A percentile compares a stretch with the other conserved stretches of the same genome.
Conservation (phyloP, 2,329 filamentous ascomycete genomes). For the Zymoseptoria crescenta region DNA sequence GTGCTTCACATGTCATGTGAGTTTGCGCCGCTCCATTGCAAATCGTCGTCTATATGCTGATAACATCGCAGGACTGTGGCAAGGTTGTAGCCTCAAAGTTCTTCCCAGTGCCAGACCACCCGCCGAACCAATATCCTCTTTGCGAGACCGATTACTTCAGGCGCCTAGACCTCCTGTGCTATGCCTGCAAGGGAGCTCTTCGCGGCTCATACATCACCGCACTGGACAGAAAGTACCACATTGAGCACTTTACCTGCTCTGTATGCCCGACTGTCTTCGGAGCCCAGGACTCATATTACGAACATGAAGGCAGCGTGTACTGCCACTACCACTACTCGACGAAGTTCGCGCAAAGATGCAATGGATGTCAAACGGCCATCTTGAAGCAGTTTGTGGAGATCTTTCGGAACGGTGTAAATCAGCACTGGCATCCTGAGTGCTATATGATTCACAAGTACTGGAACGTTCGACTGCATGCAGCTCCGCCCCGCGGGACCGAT, state of each 20-base stretch:
- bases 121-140: constrained; percentile 83
- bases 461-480: constrained; percentile 71
- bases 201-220: constrained; percentile 97
- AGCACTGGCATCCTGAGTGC: constrained; percentile 98
- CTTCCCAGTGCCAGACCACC: constrained; percentile 90
- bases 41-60: constrained; percentile 15
- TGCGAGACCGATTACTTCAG: constrained; percentile 98
- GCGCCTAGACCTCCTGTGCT: constrained; percentile 81
- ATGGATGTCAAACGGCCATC: constrained; percentile 93
- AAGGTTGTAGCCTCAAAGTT: constrained; percentile 98
- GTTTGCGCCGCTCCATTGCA: constrained; percentile 29
- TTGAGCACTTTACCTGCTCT: constrained; percentile 97
- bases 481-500: constrained; percentile 34
- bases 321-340: constrained; percentile 99
- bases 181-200: constrained; percentile 83
- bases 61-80: constrained; percentile 71
- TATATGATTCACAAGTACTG: constrained; percentile 99
- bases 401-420: constrained; percentile 93
- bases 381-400: constrained; percentile 99
- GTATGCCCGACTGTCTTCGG: constrained; percentile 97
- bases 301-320: constrained; percentile 92
- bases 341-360: constrained; percentile 90
- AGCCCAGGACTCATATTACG: constrained; percentile 96
- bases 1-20: constrained; percentile 93
- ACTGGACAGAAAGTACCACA: constrained; percentile 95